Evolutionary conservation across 2,329 filamentous ascomycete genomes (phyloP), one percentile per base, ranked within the genome.

Genomic region (Fusarium nanum): DNA sequence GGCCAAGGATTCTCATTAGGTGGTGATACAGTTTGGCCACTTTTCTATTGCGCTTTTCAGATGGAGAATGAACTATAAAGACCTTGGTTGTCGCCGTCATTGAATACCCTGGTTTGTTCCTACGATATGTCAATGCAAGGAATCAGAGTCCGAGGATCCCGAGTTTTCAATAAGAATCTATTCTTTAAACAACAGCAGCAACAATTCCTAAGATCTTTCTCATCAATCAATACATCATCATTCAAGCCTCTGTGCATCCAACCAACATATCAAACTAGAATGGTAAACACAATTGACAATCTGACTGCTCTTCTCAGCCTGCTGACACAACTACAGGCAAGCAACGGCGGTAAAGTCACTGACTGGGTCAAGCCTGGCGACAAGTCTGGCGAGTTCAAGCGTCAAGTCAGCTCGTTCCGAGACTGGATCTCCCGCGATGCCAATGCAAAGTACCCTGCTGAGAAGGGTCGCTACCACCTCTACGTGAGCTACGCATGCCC

Each of bases 401-500:
- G 95, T 67, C 92, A 94, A 79, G 86, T 87, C 68, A 96, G 93
- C 65, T 87, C 89, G 58, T 98, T 98, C 82, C 90, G 96, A 63
- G 88, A 92, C 79, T 92, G 84, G 80, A 92, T 97, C 79, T 93
- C 92, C 32, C 88, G 86, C 68, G 88, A 93, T 73, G 81, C 88
- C 2, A 90, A 88, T 44, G 91, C 93, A 7, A 82, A 90, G 79
- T 98, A 94, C 74, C 92, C 93, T 7, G 88, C 93, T 1, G 95
- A 98, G 82, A 93, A 93, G 82, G 93, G 88, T 56, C 88, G 96
- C 59, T 99, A 99, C 80, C 96, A 99, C 82, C 89, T 99, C 74
- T 99, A 95, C 78, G 91, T 97, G 72, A 95, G 92, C 76, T 97
- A 97, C 81, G 94, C 94, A 9, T 98, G 94, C 81, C 94, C 94